Percentiles rank a stretch among this genome's conserved stretches.
phyloP scores from a whole-genome alignment of 1,139 yeast genomes.

The Martiniozyma asiatica region DNA sequence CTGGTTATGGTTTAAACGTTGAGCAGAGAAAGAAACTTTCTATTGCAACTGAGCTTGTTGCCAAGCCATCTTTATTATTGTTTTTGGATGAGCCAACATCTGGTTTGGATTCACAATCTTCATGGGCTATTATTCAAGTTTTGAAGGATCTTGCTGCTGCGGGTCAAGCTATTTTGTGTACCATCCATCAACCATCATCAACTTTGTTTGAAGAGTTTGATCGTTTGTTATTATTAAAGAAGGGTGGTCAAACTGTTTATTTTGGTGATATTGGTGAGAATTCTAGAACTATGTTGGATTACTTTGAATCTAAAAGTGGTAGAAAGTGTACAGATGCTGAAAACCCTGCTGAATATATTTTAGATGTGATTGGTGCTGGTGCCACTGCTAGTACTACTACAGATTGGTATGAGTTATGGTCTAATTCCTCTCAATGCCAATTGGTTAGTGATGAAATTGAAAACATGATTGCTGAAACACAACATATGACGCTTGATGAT shows the following conservation, averaged over 20 bases:
- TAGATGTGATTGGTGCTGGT: constrained; percentile 50
- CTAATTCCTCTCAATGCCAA: constrained; percentile 21
- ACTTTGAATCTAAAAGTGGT: constrained; percentile 42
- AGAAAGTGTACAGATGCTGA: constrained; percentile 34
- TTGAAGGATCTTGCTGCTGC: constrained; percentile 31
- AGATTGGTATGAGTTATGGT: constrained; percentile 39
- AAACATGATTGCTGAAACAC: constrained; percentile 12
- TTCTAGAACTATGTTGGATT: constrained; percentile 31
- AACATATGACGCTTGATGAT: constrained; percentile 21
- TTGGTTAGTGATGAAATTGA: constrained; percentile 17
- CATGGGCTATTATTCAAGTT: constrained; percentile 37
- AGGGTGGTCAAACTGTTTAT: constrained; percentile 46
- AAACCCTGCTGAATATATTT: constrained; percentile 45
- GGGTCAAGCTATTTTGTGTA: constrained; percentile 41
- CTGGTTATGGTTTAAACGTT: constrained; percentile 44
- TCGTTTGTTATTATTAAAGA: constrained; percentile 29
- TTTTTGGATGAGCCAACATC: constrained; percentile 43
- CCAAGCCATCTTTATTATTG: constrained; percentile 35
- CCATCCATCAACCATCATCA: constrained; percentile 49
- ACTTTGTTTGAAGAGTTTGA: constrained; percentile 38
- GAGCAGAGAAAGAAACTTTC: constrained; percentile 30
- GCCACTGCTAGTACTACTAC: constrained; percentile 30
- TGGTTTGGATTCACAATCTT: constrained; percentile 41
- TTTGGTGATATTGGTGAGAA: constrained; percentile 46
- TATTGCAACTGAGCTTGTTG: constrained; percentile 40